Evolutionary conservation across 2,329 filamentous ascomycete species (phyloP), one percentile per base, ranked within the genome.

Genomic region (Fusarium agapanthi): DNA sequence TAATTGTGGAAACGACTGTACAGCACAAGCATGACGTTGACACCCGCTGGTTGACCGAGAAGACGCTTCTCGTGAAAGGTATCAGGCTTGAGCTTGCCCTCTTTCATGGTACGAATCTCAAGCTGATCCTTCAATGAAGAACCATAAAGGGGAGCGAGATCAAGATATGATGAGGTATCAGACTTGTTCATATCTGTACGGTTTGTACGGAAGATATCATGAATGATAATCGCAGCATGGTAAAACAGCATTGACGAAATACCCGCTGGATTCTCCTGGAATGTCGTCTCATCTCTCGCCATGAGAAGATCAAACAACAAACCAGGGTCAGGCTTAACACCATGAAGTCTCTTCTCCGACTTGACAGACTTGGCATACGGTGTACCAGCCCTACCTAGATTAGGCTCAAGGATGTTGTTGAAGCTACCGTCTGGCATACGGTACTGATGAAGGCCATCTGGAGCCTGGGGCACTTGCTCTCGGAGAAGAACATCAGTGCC

Each of bases 181-280:
- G 89, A 92, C 61, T 88, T 89, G 62, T 88, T 89, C 76, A 85
- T 87, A 78, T 94, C 90, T 10, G 83, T 83, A 32, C 89, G 88
- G 74, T 88, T 89, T 4, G 80, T 81, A 9, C 79, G 76, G 68
- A 82, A 82, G 61, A 82, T 80, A 30, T 81, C 80, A 30, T 82
- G 80, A 18, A 82, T 82, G 57, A 81, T 80, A 75, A 95, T 91
- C 12, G 91, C 89, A 0, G 92, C 93, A 47, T 93, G 84, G 72
- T 94, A 94, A 79, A 93, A 94, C 22, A 95, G 83, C 82, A 94
- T 89, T 74, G 90, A 91, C 0, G 92, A 94, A 44, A 95, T 90
- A n/a, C 89, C 88, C 56, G 91, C 91, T 0, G 91, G 90, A 78
- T 94, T 92, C 61, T 89, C 84, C 68, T 89, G 86, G 68, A 89